These are phyloP conservation scores for Vigna reflexopilosa DNA, from an alignment of 306 rosid genomes.

Conservation along the genomic window DNA sequence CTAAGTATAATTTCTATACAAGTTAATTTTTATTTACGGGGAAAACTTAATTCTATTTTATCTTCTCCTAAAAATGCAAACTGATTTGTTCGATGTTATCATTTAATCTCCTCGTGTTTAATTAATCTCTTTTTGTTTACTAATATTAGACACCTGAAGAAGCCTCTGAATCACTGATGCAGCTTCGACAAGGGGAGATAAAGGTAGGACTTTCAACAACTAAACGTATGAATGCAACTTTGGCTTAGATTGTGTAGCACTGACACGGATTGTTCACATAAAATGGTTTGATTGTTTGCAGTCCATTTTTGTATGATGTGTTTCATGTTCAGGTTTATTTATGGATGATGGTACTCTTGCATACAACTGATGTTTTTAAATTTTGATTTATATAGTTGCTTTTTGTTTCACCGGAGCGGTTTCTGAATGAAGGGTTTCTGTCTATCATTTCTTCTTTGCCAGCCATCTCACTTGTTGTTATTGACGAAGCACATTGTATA, in stretches of 20 bases:
- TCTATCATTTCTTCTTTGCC: conserved; percentile 65
- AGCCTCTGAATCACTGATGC: conserved; percentile 68
- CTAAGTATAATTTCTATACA: background rate
- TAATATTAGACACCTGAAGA: conserved; percentile 70
- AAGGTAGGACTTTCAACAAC: conserved; percentile 58
- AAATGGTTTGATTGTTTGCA: conserved; percentile 13
- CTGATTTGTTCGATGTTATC: background rate
- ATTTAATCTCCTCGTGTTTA: conserved; percentile 10
- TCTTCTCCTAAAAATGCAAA: background rate
- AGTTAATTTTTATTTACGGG: background rate
- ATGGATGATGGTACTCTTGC: conserved; percentile 13
- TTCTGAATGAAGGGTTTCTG: conserved; percentile 78
- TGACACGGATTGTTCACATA: conserved; percentile 35
- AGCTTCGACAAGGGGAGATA: conserved; percentile 68
- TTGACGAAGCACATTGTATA: conserved; percentile 95
- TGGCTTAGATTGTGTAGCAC: conserved; percentile 20
- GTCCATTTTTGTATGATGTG: background rate
- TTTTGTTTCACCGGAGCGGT: conserved; percentile 94
- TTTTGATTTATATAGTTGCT: conserved; percentile 70
- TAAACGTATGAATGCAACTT: conserved; percentile 1
- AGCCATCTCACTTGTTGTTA: conserved; percentile 75
- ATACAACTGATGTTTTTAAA: conserved; percentile 29
- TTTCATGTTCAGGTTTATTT: conserved; percentile 25
- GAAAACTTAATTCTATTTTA: background rate
- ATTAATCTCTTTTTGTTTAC: conserved; percentile 12